A percentile compares a stretch with the other conserved stretches of the same genome.
Conservation (phyloP, 345 rosid species). For the Durio zibethinus region DNA sequence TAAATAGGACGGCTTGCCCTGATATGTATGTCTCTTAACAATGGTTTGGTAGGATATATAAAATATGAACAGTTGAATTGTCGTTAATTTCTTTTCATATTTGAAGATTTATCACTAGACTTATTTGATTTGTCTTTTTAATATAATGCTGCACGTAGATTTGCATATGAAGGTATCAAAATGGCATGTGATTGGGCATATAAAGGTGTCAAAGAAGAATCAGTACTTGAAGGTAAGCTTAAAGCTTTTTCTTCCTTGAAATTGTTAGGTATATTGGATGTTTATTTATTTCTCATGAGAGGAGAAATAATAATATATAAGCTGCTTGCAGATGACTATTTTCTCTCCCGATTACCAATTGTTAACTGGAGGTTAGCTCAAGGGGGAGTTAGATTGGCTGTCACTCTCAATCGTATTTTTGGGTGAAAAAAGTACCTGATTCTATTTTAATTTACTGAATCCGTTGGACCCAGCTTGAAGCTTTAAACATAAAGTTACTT, state of each 20-base stretch:
- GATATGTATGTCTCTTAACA: conserved; percentile 43
- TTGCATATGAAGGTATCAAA: conserved; percentile 76
- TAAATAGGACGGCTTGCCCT: conserved; percentile 54
- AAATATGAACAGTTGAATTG: background rate
- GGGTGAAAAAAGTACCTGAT: conserved; percentile 20
- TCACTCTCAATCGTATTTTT: conserved; percentile 72
- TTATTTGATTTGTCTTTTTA: background rate
- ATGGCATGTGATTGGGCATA: conserved; percentile 93
- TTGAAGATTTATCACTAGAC: background rate
- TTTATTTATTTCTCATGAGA: background rate
- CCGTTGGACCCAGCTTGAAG: background rate
- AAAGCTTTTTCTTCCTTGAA: background rate
- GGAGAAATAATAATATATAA: conserved; percentile 15
- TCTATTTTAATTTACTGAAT: background rate
- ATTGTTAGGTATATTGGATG: background rate
- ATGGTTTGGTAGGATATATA: background rate
- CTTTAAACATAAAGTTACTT: background rate
- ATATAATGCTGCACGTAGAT: conserved; percentile 31
- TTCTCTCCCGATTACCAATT: conserved; percentile 63
- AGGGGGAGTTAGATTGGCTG: conserved; percentile 81
- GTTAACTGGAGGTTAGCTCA: conserved; percentile 70
- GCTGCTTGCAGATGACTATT: conserved; percentile 59
- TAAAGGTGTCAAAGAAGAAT: conserved; percentile 59
- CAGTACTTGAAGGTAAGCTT: conserved; percentile 53
- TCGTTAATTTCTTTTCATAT: background rate